phyloP scores from a whole-genome alignment of 2,329 filamentous ascomycete species.

The Neophaeococcomyces aloes region DNA sequence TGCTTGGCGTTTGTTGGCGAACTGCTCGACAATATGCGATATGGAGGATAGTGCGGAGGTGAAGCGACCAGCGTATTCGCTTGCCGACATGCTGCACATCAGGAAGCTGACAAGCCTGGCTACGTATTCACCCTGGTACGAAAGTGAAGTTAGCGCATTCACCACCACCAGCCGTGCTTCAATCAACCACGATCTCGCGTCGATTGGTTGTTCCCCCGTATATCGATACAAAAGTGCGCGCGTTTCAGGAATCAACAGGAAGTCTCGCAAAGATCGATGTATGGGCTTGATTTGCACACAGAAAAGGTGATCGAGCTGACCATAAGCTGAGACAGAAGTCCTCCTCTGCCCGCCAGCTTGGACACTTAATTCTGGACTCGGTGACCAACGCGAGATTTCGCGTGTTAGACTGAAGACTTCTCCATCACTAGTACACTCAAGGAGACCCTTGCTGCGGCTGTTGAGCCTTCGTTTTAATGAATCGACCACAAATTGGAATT shows the following conservation, averaged over 20 bases:
- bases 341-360: no score
- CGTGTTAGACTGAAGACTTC: background rate
- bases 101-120: background rate
- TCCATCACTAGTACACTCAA: background rate
- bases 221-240: background rate
- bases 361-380: no score
- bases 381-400: background rate
- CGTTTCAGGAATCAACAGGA: background rate
- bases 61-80: background rate
- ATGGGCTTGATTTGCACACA: background rate
- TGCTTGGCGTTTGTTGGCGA: background rate
- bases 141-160: background rate
- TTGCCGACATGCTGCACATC: background rate
- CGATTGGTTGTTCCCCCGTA: background rate
- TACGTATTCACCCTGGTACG: background rate
- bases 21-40: background rate
- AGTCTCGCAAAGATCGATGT: slow-evolving; percentile 5
- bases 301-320: background rate
- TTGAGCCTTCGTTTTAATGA: background rate
- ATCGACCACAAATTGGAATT: background rate
- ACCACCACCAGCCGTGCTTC: background rate
- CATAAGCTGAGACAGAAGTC: background rate
- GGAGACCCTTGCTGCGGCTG: slow-evolving; percentile 5
- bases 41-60: background rate
- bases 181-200: background rate